Base-by-base conservation (phyloP, 2,329 filamentous ascomycete species). In the Shiraia sp. region DNA sequence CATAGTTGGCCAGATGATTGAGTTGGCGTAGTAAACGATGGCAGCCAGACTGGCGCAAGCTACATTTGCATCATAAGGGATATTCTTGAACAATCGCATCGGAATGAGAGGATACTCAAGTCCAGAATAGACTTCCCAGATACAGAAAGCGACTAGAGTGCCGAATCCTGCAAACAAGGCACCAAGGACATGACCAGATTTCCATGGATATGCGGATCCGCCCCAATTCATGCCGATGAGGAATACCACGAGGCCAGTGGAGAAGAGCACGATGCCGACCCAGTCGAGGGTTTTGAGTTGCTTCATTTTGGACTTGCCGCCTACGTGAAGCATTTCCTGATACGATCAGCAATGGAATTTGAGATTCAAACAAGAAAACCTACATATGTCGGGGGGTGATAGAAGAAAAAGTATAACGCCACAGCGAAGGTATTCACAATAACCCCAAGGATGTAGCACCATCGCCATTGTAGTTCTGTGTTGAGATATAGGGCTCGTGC, bases 191-290 rank as follows among this genome's bases (percentile, higher is more conserved):
- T 66, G 62, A 9, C 53, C 61, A 15, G 56, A 62, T 26, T 54
- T 53, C 69, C 69, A 72, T 3, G 65, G 53, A 42, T 66, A 69
- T 15, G 55, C 45, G 2, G 49, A 57, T n/a, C 68, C 68, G 7
- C 67, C 68, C 66, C 65, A 76, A 16, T 72, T 74, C 39, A 78
- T 62, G 4, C 74, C 75, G 47, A 78, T 72, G 7, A 78, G 59
- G 40, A 77, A 70, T 0, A 77, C 59, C 4, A 71, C 71, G 2
- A 75, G 69, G 3, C 74, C 73, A 4, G 67, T 67, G 7, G 70
- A 72, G 63, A 71, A 77, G 27, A 78, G 63, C 50, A 75, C 66
- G 26, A 75, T 71, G 3, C 75, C 75, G 25, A 73, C 34, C 53
- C 73, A 77, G 51, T 77, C 79, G 10, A 80, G 65, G 10, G 55